A percentile compares a stretch with the other conserved stretches of the same genome.
Conservation (phyloP, 306 rosid species). For the Inga laurina region DNA sequence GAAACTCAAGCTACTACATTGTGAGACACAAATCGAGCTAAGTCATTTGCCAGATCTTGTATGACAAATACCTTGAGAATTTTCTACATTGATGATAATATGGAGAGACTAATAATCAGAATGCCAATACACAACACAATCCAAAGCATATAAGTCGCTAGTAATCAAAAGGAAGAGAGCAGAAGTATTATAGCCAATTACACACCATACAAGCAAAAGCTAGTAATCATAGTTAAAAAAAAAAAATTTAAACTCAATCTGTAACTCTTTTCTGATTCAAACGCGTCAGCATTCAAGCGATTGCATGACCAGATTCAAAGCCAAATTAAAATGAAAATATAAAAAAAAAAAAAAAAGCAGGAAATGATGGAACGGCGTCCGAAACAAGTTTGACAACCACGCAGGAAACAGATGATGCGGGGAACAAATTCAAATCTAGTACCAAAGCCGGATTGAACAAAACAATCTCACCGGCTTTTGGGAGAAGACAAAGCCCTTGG, state of each 20-base stretch:
- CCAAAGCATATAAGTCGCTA: background rate
- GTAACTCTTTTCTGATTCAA: background rate
- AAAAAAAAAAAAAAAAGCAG: no score
- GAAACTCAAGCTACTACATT: background rate
- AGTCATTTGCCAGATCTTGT: background rate
- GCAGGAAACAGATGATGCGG: background rate
- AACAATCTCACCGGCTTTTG: background rate
- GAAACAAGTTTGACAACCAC: background rate
- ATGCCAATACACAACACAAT: background rate
- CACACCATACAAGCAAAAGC: background rate
- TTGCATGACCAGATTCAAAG: background rate
- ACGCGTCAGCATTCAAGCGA: background rate
- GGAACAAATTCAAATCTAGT: background rate
- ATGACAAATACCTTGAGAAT: background rate
- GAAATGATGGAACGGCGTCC: background rate
- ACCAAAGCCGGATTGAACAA: background rate
- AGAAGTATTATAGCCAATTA: background rate
- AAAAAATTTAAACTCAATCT: background rate
- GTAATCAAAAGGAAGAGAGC: background rate
- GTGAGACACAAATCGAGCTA: background rate
- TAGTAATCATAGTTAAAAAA: background rate
- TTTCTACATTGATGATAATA: background rate
- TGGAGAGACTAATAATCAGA: background rate
- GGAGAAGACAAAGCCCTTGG: background rate
- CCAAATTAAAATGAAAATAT: background rate